Evolutionary conservation across 176 grass and related monocot species (phyloP), one percentile per base, ranked within the genome.

Genomic region (Poa pratensis): DNA sequence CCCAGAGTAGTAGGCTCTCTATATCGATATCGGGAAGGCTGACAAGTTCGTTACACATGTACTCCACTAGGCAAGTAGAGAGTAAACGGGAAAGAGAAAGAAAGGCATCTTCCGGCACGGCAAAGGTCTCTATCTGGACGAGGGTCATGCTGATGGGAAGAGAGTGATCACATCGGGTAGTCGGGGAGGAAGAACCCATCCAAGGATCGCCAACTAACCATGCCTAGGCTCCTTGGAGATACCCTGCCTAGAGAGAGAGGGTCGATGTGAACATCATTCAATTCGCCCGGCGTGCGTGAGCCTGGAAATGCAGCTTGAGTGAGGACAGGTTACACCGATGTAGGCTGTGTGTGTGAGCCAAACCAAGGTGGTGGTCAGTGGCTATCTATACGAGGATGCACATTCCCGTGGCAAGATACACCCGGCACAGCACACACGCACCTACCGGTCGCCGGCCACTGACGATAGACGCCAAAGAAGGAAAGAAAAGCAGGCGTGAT

Each of bases 41-140:
- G 75, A 49, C 49, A 58, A 10, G 84, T 72, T 60, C 20, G 75
- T 79, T 86, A 86, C 20, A 24, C 52, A 40, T 55, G 39, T 26
- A 59, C 28, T 30, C 28, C 28, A 30, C 28, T 30, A 30, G 28
- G 28, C 28, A 30, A 30, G 28, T 30, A 30, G 28, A 39, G 6
- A 39, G 37, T 39, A 39, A 39, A 4, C 6, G 7, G 54, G 19
- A n/a, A 57, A 19, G 9, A 24, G n/a, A 60, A 60, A 60, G 57
- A 3, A 60, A 24, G 0, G 57, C 57, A 60, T 60, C 57, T 61
- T 61, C 22, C 22, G 58, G 9, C 58, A 26, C 23, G 59, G 30
- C 59, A n/a, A 63, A 23, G 15, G 5, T 6, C 3, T 39, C 28
- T 30, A 30, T 30, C 28, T 30, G 28, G 28, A 30, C 28, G 28